phyloP scores from a whole-genome alignment of 768 basidiomycete species.

The Lentinula aciculospora region DNA sequence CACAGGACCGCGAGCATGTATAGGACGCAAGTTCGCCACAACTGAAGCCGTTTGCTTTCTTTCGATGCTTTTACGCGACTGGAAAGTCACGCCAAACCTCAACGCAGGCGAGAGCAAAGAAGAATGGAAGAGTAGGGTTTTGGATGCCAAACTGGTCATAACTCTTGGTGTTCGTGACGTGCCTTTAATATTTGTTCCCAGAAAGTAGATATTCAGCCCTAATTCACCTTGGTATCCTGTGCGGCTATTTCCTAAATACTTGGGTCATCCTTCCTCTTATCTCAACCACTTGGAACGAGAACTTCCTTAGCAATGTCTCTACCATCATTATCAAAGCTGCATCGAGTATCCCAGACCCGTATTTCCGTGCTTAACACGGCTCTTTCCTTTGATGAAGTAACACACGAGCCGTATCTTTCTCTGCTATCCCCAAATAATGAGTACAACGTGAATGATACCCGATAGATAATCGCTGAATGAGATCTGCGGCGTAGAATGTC shows the following conservation, averaged over 20 bases:
- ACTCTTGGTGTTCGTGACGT: slow-evolving; percentile 20
- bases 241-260: too few species aligned
- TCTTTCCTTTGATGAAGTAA: slow-evolving; percentile 8
- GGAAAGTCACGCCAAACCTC: slow-evolving; percentile 43
- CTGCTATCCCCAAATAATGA: slow-evolving; percentile 10
- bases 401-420: slow-evolving; percentile 10
- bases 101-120: slow-evolving; percentile 30
- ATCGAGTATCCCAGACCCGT: background rate
- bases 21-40: slow-evolving; percentile 51
- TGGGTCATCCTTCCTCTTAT: too few species aligned
- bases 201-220: background rate
- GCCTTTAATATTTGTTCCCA: slow-evolving; percentile 8
- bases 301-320: background rate
- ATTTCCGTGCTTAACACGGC: slow-evolving; percentile 1
- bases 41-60: slow-evolving; percentile 50
- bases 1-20: slow-evolving; percentile 44
- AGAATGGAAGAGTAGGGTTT: slow-evolving; percentile 29
- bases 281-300: too few species aligned
- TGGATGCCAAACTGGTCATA: slow-evolving; percentile 29
- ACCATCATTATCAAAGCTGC: background rate
- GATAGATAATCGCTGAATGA: too few species aligned
- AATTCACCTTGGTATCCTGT: too few species aligned
- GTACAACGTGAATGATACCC: slow-evolving; percentile 9
- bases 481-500: slow-evolving; percentile 11
- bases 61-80: slow-evolving; percentile 45